Conservation (phyloP, 768 basidiomycete species). For the Auricularia auricula-judae region DNA sequence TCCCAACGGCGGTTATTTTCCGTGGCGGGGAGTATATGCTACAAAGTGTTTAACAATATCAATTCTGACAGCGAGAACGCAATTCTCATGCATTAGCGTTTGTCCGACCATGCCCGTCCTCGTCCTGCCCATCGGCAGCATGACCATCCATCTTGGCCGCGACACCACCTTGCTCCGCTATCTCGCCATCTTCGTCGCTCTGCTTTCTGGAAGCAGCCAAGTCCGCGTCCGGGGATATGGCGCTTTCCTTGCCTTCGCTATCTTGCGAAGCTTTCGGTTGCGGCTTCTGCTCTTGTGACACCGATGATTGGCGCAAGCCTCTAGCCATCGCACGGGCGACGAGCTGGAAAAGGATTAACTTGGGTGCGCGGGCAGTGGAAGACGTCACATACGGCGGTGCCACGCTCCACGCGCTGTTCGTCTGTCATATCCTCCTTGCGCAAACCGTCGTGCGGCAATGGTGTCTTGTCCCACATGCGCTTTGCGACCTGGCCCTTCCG, state of each 20-base stretch:
- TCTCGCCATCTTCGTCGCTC: too few relatives aligned
- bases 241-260: neutral
- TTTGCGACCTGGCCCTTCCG: neutral
- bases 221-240: neutral
- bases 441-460: neutral
- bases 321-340: neutral
- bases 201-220: neutral
- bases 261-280: neutral
- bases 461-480: neutral
- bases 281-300: neutral
- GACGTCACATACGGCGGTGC: neutral
- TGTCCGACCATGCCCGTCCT: too few relatives aligned
- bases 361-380: too few relatives aligned
- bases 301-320: neutral
- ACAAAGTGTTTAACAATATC: too few relatives aligned
- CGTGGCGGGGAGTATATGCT: too few relatives aligned
- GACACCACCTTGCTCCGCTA: too few relatives aligned
- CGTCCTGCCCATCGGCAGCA: too few relatives aligned
- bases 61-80: too few relatives aligned
- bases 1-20: too few relatives aligned
- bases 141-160: too few relatives aligned
- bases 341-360: neutral
- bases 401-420: neutral
- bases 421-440: neutral
- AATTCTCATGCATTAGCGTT: too few relatives aligned